Evolutionary conservation across 371 early-diverging fungal genomes (phyloP), one percentile per base, ranked within the genome.

Genomic region (Rozella allomycis): DNA sequence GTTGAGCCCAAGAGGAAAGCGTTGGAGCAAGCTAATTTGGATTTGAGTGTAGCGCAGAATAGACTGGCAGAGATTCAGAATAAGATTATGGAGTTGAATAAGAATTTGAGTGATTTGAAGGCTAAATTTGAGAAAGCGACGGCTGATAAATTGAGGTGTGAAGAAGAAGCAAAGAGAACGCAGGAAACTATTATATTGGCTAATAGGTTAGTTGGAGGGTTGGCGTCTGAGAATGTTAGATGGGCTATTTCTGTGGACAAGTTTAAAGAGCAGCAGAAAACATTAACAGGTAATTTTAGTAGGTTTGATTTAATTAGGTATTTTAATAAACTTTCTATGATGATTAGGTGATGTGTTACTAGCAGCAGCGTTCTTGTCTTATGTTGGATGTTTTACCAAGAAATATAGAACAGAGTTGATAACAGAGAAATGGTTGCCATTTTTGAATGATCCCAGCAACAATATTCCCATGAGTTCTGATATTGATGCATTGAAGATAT

Each of bases 101-200:
- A 45, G 13, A 65, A 68, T 44, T 43, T 68, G 45, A 57, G 46
- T 0, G 58, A 60, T 16, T 43, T 68, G 25, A 49, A 46, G 30
- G 66, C 60, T 11, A 51, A 65, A 40, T 68, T 66, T 33, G 68
- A 68, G 34, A 64, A 65, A 43, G 68, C 68, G 8, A 66, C 66
- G 0, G 58, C 54, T 10, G 68, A 65, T 41, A 68, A 68, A 33
- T 39, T 68, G 5, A 40, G 38, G 17, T 68, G 68, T 45, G 66
- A 66, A 45, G 63, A 66, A 28, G 68, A 66, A 37, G 68, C 68
- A 1, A 35, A 53, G 13, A 25, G 55, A 6, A 68, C 68, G 2
- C 63, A 66, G 25, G 68, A 60, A 19, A 65, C 66, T 23, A 65
- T 68, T 35, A 51, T 52, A 3, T 52, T 68, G 4, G 68, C 68